Evolutionary conservation across 2,329 filamentous ascomycete species (phyloP), one percentile per base, ranked within the genome.

Genomic region (Alternaria viburni): DNA sequence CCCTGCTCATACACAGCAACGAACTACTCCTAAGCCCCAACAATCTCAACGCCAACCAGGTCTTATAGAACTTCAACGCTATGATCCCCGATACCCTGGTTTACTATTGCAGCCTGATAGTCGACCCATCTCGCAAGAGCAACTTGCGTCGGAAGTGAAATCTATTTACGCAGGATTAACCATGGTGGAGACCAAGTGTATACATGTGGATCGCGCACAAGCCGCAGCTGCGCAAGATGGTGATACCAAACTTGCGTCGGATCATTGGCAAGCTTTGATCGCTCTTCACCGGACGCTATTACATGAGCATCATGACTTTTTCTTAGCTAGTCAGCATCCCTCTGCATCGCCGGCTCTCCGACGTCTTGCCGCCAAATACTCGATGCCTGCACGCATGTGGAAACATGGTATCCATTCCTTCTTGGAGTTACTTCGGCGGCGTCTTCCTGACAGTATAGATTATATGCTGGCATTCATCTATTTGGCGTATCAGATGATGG

Each of bases 341-440:
- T 91, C 90, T 0, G 92, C 93, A 0, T 91, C 86, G 23, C 84
- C 85, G 0, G 88, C 90, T 0, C 77, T 98, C 0, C 85, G 87
- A 4, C 83, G 88, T 0, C 79, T 97, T 0, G 90, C 93, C 0
- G 86, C 86, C 0, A 96, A 96, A 65, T 97, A 97, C 70, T 89
- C 89, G 0, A 97, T 98, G 93, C 94, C 95, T 0, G 93, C 92
- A 0, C 84, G 95, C 0, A 96, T 98, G 92, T 98, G 96, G 96
- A 86, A 93, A 0, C 92, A 97, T 70, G 95, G 92, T 0, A 97
- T 98, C 4, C 93, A 96, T 74, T 90, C 89, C 0, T 96, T 96
- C 61, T 83, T 97, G 0, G 93, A 97, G 68, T 77, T 96, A 0
- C 71, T 81, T 5, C 74, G 78, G 0, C 89, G 92, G 67, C 87